These are phyloP conservation scores for Allium fistulosum DNA, from an alignment of 106 monocot genomes.

Conservation along the genomic window DNA sequence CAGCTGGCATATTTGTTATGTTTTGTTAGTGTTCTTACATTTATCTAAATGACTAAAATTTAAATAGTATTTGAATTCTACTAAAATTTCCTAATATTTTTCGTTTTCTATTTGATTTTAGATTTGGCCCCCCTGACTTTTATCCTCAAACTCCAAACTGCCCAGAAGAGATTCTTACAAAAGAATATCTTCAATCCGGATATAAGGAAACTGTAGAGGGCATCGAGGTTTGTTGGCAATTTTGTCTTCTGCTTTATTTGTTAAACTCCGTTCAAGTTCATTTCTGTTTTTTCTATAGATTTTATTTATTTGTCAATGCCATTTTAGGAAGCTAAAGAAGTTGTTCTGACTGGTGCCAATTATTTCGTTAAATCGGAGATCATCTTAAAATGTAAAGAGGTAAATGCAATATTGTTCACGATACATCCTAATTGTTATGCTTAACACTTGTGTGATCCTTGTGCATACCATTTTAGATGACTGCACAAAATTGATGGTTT, in stretches of 20 bases:
- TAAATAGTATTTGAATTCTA: too few relatives aligned
- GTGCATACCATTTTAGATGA: too few relatives aligned
- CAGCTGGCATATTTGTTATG: not conserved
- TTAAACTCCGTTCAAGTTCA: not conserved
- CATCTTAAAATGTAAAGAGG: constrained; percentile 85
- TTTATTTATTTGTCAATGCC: not conserved
- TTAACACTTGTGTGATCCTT: too few relatives aligned
- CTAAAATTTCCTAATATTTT: not conserved
- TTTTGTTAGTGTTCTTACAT: too few relatives aligned
- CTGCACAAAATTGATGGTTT: too few relatives aligned
- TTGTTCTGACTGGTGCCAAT: constrained; percentile 33
- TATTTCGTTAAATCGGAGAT: constrained; percentile 46
- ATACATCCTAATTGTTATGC: not conserved
- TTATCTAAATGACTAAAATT: too few relatives aligned
- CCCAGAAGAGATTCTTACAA: constrained; percentile 84
- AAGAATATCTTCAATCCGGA: constrained; percentile 83
- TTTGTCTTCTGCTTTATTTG: not conserved
- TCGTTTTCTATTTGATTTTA: constrained; percentile 14
- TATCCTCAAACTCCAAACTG: constrained; percentile 86
- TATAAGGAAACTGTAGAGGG: constrained; percentile 98
- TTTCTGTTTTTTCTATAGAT: not conserved
- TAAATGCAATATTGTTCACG: constrained; percentile 16
- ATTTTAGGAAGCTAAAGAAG: constrained; percentile 83
- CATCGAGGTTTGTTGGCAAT: constrained; percentile 68
- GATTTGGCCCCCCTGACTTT: constrained; percentile 93